Conservation (phyloP, 306 rosid species). For the Vigna reflexopilosa region DNA sequence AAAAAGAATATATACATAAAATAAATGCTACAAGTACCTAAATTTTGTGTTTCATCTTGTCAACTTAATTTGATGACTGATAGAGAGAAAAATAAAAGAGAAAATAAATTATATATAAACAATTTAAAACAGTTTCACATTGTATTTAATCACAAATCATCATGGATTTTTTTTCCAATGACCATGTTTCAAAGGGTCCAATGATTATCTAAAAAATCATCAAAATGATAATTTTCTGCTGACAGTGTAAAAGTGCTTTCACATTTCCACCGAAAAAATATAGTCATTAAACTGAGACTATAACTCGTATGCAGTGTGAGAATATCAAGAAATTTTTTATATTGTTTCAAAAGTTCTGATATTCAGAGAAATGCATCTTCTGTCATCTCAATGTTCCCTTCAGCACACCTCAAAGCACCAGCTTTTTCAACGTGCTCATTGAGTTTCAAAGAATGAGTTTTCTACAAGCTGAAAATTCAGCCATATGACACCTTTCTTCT, state of each 20-base stretch:
- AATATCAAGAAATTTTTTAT: conserved; percentile 1
- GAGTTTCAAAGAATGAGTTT: conserved; percentile 21
- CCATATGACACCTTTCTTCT: neutral
- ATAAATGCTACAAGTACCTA: conserved; percentile 20
- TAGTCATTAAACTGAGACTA: no score
- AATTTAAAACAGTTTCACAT: no score
- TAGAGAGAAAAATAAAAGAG: neutral
- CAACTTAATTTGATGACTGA: conserved; percentile 17
- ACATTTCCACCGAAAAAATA: no score
- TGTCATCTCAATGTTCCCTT: conserved; percentile 30
- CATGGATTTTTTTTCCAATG: no score
- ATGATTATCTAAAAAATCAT: no score
- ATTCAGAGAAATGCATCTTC: conserved; percentile 21
- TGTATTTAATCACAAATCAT: no score
- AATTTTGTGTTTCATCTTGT: conserved; percentile 8
- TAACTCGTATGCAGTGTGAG: neutral
- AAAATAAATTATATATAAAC: no score
- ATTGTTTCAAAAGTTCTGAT: conserved; percentile 22
- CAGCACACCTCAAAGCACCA: conserved; percentile 23
- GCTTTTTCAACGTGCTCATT: conserved; percentile 2
- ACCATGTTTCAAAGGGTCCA: no score
- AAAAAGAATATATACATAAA: neutral
- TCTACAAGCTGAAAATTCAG: conserved; percentile 7
- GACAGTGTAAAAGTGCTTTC: no score
- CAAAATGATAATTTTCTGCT: no score